Percentiles rank a stretch among this genome's conserved stretches.
Evolutionary conservation across 139 green algal genomes (phyloP).

Genomic region (Axilococcus clingmanii): DNA sequence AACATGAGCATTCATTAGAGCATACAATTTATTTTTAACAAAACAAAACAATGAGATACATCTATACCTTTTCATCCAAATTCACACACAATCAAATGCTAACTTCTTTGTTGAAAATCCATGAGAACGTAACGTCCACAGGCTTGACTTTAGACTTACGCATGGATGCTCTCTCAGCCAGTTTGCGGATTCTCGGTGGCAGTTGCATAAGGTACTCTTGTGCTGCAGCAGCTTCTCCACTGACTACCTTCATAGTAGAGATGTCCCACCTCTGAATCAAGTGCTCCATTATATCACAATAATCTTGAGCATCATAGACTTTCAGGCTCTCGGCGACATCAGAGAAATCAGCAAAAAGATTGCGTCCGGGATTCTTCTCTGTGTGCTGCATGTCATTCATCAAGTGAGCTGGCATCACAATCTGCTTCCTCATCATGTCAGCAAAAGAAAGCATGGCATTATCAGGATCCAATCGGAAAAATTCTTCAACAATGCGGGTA

Average conservation of each 20-base stretch:
- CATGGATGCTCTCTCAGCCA: conserved; percentile 58
- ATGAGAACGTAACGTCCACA: conserved; percentile 58
- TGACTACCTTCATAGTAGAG: conserved; percentile 35
- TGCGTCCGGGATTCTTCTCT: conserved; percentile 41
- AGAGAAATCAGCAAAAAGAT: conserved; percentile 91
- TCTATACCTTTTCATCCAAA: no score
- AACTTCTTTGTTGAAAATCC: conserved; percentile 82
- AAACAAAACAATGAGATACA: neutral
- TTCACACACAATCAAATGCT: no score
- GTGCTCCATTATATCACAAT: conserved; percentile 84
- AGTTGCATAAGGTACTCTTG: conserved; percentile 72
- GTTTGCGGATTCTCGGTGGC: conserved; percentile 77
- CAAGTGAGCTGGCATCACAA: conserved; percentile 96
- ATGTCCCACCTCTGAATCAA: conserved; percentile 80
- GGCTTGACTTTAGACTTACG: conserved; percentile 53
- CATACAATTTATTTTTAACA: neutral
- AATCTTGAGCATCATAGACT: conserved; percentile 82
- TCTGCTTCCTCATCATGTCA: conserved; percentile 99
- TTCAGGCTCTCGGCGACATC: conserved; percentile 69
- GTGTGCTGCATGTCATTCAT: conserved; percentile 88
- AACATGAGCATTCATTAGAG: conserved; percentile 2
- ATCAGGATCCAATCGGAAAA: conserved; percentile 80
- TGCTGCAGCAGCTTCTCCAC: conserved; percentile 53
- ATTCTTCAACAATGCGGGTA: conserved; percentile 77
- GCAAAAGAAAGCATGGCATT: conserved; percentile 85